Conservation (phyloP, 352 stramenopile genomes). For the Aphanomyces cochlioides region DNA sequence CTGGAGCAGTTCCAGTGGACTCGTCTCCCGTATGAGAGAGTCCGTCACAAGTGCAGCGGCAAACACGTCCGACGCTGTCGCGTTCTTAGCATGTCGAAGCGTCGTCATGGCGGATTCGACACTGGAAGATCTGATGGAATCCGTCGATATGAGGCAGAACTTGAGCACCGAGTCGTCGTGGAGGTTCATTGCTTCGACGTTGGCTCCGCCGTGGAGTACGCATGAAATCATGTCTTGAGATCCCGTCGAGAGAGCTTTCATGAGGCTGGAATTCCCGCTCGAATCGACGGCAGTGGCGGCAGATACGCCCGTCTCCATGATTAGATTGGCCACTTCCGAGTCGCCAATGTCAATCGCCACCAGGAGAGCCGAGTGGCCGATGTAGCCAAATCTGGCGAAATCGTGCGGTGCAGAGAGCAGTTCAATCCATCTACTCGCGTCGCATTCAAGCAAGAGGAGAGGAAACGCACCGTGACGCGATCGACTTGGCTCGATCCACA, state of each 20-base stretch:
- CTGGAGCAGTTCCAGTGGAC: constrained; percentile 35
- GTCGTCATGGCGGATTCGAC: constrained; percentile 29
- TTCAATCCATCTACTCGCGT: constrained; percentile 41
- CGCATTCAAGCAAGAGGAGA: background rate
- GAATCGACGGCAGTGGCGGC: constrained; percentile 35
- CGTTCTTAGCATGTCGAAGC: constrained; percentile 28
- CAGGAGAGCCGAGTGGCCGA: constrained; percentile 44
- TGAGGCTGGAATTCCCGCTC: constrained; percentile 48
- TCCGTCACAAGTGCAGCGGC: constrained; percentile 19
- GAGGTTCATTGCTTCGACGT: constrained; percentile 54
- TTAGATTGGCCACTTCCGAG: constrained; percentile 33
- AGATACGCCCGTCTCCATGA: constrained; percentile 47
- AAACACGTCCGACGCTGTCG: constrained; percentile 21
- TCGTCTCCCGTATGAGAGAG: constrained; percentile 38
- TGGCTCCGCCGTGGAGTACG: constrained; percentile 38
- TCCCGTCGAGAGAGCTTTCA: constrained; percentile 53
- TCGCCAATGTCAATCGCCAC: constrained; percentile 50
- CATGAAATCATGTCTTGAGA: constrained; percentile 38
- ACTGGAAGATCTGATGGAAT: background rate
- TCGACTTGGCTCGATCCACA: constrained; percentile 12
- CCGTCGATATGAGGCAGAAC: constrained; percentile 44
- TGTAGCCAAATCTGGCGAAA: constrained; percentile 50
- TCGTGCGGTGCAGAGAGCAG: constrained; percentile 46
- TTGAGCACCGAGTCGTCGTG: constrained; percentile 62
- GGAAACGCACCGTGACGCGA: constrained; percentile 12